phyloP scores from a whole-genome alignment of 176 grass and related monocot species.

The Rhipidocladum racemiflorum region DNA sequence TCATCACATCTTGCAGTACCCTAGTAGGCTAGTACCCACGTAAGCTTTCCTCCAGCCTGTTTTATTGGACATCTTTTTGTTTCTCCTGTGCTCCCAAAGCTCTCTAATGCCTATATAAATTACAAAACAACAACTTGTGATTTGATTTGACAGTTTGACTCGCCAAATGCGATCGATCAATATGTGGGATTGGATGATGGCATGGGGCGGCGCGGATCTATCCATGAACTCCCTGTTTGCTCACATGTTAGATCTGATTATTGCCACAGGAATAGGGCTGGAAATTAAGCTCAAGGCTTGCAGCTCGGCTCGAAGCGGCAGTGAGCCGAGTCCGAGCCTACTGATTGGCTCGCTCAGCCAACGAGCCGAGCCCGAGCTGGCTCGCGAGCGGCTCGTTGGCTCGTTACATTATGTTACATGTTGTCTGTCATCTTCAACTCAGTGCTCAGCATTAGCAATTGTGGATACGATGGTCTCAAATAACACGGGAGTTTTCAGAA shows the following conservation, averaged over 20 bases:
- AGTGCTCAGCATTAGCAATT: too few relatives aligned
- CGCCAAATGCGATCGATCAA: not conserved
- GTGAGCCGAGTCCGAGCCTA: too few relatives aligned
- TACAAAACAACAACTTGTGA: not conserved
- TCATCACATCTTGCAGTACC: not conserved
- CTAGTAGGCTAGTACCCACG: not conserved
- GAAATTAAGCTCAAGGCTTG: too few relatives aligned
- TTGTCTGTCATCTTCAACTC: too few relatives aligned
- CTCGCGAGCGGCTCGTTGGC: too few relatives aligned
- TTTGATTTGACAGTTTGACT: not conserved
- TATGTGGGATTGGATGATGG: not conserved
- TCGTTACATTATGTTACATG: too few relatives aligned
- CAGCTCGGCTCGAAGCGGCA: too few relatives aligned
- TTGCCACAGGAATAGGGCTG: not conserved
- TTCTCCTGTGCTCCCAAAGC: not conserved
- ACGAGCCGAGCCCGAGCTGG: too few relatives aligned
- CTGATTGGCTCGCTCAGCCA: too few relatives aligned
- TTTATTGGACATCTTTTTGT: not conserved
- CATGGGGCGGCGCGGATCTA: not conserved
- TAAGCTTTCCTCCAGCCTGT: not conserved
- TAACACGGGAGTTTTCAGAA: too few relatives aligned
- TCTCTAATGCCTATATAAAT: not conserved
- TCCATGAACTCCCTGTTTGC: slow-evolving; percentile 1
- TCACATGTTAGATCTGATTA: slow-evolving; percentile 19
- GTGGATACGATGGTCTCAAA: too few relatives aligned